phyloP scores from a whole-genome alignment of 495 filamentous ascomycete genomes.

The Trichoderma reesei region DNA sequence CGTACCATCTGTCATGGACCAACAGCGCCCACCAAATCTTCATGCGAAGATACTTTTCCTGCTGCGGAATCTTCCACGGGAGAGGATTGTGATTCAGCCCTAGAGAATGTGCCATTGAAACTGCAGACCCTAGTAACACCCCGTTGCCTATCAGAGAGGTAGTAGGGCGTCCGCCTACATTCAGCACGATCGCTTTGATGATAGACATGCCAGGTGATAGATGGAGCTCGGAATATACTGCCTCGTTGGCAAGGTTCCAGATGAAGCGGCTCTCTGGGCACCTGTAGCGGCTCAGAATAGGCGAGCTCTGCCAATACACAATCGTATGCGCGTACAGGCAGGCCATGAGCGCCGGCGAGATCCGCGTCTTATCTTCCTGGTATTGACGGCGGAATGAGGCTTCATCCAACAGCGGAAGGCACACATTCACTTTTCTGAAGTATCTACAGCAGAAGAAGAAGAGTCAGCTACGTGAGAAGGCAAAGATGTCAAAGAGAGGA shows the following conservation, averaged over 20 bases:
- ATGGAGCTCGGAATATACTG: constrained; percentile 40
- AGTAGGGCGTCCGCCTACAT: constrained; percentile 40
- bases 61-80: constrained; percentile 38
- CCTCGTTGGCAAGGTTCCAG: constrained; percentile 43
- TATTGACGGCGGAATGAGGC: constrained; percentile 38
- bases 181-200: constrained; percentile 38
- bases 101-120: constrained; percentile 42
- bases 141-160: constrained; percentile 46
- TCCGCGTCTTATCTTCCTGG: constrained; percentile 25
- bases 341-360: constrained; percentile 43
- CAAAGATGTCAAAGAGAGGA: not conserved
- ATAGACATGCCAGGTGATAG: constrained; percentile 41
- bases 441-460: constrained; percentile 13
- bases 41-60: constrained; percentile 38
- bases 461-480: constrained; percentile 21
- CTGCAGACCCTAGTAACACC: constrained; percentile 39
- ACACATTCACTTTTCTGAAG: constrained; percentile 40
- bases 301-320: constrained; percentile 42
- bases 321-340: constrained; percentile 44
- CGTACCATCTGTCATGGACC: constrained; percentile 44
- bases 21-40: constrained; percentile 46
- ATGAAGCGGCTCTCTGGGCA: constrained; percentile 42
- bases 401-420: constrained; percentile 46
- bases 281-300: constrained; percentile 32
- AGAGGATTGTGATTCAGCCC: constrained; percentile 42